Base-by-base conservation (phyloP, 2,329 filamentous ascomycete species). In the Lachnellula occidentalis region DNA sequence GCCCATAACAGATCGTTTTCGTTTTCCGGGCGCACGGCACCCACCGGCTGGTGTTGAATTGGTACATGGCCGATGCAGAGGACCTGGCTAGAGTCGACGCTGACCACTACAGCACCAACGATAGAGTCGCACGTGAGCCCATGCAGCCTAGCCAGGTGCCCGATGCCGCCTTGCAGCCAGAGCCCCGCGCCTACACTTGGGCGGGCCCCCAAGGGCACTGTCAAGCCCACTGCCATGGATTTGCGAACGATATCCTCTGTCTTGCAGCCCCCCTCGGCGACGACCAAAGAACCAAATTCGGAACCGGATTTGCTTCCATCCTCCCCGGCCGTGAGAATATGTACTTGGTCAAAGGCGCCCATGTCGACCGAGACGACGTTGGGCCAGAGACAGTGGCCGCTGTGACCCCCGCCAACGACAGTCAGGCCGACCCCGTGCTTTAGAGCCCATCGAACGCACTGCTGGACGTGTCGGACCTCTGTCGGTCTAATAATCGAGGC, bases 131-230 rank as follows among this genome's bases (percentile, higher is more conserved):
- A 85, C 2, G 80, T 58, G 12, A 87, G 79, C 1, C 83, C 82
- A 58, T 82, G 67, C 8, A 61, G 37, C 50, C 62, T 58, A 36
- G 55, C 47, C 11, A 64, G 50, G 43, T 63, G 59, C 2, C 82
- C 82, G 48, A 86, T 82, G 50, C 83, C 82, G 41, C 83, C 83
- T 71, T 86, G 82, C 46, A 87, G 71, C 80, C 81, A 86, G 14
- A 82, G 60, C 0, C 83, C 83, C 0, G 80, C 76, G 2, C 83
- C 83, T 24, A 86, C 81, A 59, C 81, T 85, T 58, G 83, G 83
- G 5, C 83, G 79, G 24, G 80, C 65, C 2, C 83, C 83, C 3
- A 86, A 65, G 0, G 83, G 82, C 2, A 86, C 76, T 53, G 77
- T 79, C 51, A 85, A 1, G 2, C 76, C 78, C 0, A 59, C 70